Conservation (phyloP, 352 stramenopile genomes). For the Globisporangium polare region DNA sequence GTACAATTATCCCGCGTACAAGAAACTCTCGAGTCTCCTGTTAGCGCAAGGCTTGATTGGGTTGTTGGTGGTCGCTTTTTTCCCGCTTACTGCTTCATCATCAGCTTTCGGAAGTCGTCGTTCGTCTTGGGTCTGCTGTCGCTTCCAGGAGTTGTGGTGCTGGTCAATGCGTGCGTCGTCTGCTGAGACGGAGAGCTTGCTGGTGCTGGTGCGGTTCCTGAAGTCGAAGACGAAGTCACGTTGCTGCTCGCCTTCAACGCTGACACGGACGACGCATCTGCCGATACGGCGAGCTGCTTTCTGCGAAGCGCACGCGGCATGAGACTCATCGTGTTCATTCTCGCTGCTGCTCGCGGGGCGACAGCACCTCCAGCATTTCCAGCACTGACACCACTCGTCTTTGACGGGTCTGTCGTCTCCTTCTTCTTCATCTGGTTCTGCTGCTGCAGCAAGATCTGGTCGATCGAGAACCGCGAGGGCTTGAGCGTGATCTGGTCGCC, state of each 20-base stretch:
- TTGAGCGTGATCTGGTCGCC: conserved; percentile 53
- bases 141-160: too few relatives aligned
- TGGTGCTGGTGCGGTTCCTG: background rate
- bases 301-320: conserved; percentile 53
- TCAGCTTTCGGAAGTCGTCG: conserved; percentile 64
- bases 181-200: background rate
- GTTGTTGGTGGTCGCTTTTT: background rate
- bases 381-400: background rate
- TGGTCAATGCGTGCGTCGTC: background rate
- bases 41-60: too few relatives aligned
- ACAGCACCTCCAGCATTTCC: background rate
- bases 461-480: conserved; percentile 57
- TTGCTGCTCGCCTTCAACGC: background rate
- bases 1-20: background rate
- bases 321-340: conserved; percentile 30
- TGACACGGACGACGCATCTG: background rate
- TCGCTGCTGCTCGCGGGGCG: background rate
- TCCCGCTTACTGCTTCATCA: conserved; percentile 41
- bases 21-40: too few relatives aligned
- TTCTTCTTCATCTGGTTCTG: conserved; percentile 19
- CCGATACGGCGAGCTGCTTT: conserved; percentile 18
- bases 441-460: conserved; percentile 55
- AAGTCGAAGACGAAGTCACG: background rate
- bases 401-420: background rate
- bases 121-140: conserved; percentile 51